phyloP scores from a whole-genome alignment of 2,329 filamentous ascomycete genomes.

The Dactylella cylindrospora region DNA sequence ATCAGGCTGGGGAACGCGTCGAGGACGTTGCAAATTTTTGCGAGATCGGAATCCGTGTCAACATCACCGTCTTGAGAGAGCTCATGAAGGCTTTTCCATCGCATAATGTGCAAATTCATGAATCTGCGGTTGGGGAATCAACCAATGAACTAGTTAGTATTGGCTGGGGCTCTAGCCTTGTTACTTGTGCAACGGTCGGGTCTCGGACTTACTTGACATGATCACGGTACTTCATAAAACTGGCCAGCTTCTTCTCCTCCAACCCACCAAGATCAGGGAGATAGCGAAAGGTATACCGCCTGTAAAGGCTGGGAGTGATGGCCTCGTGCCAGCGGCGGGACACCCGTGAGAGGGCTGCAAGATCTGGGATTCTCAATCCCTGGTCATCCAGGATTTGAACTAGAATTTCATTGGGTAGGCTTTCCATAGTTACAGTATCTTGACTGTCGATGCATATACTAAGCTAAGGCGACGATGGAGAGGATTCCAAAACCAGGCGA shows the following conservation, averaged over 20 bases:
- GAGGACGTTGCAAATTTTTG: neutral
- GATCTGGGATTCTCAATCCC: conserved; percentile 7
- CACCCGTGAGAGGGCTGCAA: conserved; percentile 16
- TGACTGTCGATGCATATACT: too few relatives aligned
- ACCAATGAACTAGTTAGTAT: too few relatives aligned
- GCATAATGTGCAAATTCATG: conserved; percentile 5
- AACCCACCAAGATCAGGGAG: neutral
- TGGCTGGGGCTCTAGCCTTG: too few relatives aligned
- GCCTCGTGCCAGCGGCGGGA: conserved; percentile 27
- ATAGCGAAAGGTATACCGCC: conserved; percentile 23
- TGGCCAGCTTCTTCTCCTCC: conserved; percentile 11
- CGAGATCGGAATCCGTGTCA: neutral
- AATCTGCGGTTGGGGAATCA: too few relatives aligned
- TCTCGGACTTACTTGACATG: conserved; percentile 18
- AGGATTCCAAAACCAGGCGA: too few relatives aligned
- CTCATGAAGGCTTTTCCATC: neutral
- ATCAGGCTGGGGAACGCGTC: conserved; percentile 8
- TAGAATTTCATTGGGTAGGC: conserved; percentile 26
- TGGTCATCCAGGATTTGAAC: conserved; percentile 25
- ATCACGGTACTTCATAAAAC: conserved; percentile 27
- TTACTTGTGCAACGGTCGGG: too few relatives aligned
- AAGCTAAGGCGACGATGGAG: too few relatives aligned
- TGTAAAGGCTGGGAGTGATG: conserved; percentile 22
- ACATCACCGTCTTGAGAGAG: neutral
- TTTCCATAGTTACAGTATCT: conserved; percentile 11